Evolutionary conservation across 2,329 filamentous ascomycete species (phyloP).

Genomic region (Pseudomassariella vexata): DNA sequence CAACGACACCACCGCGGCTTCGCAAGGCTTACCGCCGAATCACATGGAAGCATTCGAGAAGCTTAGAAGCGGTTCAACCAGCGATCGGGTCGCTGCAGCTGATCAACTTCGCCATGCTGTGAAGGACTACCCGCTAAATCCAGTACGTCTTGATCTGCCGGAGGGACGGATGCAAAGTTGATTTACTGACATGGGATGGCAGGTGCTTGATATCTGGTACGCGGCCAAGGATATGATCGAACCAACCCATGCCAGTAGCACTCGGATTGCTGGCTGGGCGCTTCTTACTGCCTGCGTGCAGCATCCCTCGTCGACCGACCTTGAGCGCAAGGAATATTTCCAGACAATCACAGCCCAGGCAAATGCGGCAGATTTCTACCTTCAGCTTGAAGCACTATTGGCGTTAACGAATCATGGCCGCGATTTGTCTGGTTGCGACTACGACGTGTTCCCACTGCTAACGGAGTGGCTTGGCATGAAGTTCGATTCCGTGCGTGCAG

Average conservation of each 20-base stretch:
- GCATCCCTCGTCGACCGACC: constrained; percentile 55
- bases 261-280: constrained; percentile 58
- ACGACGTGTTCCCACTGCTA: constrained; percentile 58
- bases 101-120: constrained; percentile 51
- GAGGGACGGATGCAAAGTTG: too few species aligned
- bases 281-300: constrained; percentile 61
- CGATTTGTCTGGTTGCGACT: constrained; percentile 60
- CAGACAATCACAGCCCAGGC: constrained; percentile 51
- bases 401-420: constrained; percentile 58
- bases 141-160: constrained; percentile 30
- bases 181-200: not conserved
- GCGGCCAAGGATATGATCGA: constrained; percentile 61
- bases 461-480: constrained; percentile 53
- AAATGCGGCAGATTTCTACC: constrained; percentile 57
- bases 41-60: constrained; percentile 50
- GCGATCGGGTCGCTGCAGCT: constrained; percentile 52
- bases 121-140: constrained; percentile 52
- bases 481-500: constrained; percentile 47
- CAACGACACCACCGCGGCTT: constrained; percentile 30
- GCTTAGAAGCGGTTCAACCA: constrained; percentile 44
- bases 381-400: constrained; percentile 58
- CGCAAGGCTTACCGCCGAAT: constrained; percentile 41
- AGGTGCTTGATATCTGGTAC: constrained; percentile 57
- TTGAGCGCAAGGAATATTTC: constrained; percentile 63
- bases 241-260: constrained; percentile 43